A percentile compares a stretch with the other conserved stretches of the same genome.
Evolutionary conservation across 225 moss, liverwort and hornwort genomes (phyloP).

Genomic region (Physcomitrellopsis africana): DNA sequence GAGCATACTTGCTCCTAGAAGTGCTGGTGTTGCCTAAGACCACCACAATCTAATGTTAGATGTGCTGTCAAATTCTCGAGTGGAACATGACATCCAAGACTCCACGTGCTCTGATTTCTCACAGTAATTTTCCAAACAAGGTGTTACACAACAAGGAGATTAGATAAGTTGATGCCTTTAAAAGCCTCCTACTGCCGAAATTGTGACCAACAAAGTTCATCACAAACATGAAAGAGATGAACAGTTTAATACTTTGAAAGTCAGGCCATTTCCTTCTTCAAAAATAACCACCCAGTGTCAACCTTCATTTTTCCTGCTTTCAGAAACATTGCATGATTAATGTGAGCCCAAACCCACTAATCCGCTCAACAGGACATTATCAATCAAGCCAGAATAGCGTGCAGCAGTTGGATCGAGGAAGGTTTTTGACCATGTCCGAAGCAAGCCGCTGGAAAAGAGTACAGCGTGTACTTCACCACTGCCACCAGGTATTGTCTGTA

Average conservation of each 20-base stretch:
- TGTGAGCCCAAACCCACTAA: conserved; percentile 9
- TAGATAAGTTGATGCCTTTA: not conserved
- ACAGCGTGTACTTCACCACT: conserved; percentile 75
- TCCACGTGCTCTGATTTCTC: not conserved
- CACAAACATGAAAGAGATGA: conserved; percentile 10
- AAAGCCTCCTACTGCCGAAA: not conserved
- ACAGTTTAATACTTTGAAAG: conserved; percentile 64
- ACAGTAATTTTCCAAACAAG: not conserved
- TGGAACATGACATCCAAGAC: conserved; percentile 5
- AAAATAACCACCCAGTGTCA: conserved; percentile 77
- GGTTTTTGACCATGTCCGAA: conserved; percentile 60
- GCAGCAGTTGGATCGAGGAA: not conserved
- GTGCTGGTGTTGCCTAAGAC: conserved; percentile 67
- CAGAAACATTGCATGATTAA: conserved; percentile 20
- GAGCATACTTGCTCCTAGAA: conserved; percentile 67
- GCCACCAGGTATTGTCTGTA: conserved; percentile 80
- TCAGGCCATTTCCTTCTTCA: conserved; percentile 78
- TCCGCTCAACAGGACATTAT: not conserved
- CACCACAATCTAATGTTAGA: conserved; percentile 4
- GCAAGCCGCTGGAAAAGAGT: conserved; percentile 64
- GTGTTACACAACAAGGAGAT: not conserved
- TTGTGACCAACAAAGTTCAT: not conserved
- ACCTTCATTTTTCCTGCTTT: conserved; percentile 60
- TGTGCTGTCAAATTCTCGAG: not conserved
- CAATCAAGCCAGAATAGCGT: not conserved